A percentile compares a stretch with the other conserved stretches of the same genome.
Conservation (phyloP, 208 protist genomes). For the Leptomonas seymouri region DNA sequence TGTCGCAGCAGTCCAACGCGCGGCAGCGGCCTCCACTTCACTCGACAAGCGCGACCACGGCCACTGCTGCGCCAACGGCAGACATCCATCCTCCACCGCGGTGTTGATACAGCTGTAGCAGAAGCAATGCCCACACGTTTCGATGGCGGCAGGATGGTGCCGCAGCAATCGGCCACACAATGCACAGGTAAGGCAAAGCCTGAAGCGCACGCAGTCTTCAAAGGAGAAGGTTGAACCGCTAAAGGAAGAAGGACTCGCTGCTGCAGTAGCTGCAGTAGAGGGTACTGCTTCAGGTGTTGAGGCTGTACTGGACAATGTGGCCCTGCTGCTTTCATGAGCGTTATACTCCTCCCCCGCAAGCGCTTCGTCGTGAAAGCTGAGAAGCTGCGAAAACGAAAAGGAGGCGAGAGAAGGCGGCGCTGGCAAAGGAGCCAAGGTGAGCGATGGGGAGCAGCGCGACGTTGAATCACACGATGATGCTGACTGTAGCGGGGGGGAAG, state of each 20-base stretch:
- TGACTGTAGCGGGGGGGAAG: neutral
- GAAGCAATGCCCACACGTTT: constrained; percentile 81
- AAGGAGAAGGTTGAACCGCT: constrained; percentile 8
- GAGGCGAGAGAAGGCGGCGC: constrained; percentile 11
- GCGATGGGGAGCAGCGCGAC: neutral
- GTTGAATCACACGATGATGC: neutral
- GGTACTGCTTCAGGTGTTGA: neutral
- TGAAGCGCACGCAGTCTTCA: constrained; percentile 37
- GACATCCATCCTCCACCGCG: constrained; percentile 62
- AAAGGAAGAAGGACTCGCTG: neutral
- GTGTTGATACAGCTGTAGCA: constrained; percentile 75
- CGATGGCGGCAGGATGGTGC: constrained; percentile 47
- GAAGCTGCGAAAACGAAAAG: constrained; percentile 35
- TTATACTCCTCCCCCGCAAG: neutral
- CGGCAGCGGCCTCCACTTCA: constrained; percentile 10
- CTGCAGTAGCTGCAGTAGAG: neutral
- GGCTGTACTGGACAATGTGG: neutral
- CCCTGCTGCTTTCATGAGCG: too few species aligned
- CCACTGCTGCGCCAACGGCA: constrained; percentile 34
- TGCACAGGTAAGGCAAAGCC: constrained; percentile 50
- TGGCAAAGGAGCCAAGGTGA: neutral
- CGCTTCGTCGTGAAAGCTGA: neutral
- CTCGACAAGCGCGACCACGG: constrained; percentile 26
- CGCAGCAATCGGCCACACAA: constrained; percentile 49
- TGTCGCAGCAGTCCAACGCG: constrained; percentile 15